These are phyloP conservation scores for Geosmithia morbida DNA, from an alignment of 2,329 filamentous ascomycete species.

Conservation along the genomic window DNA sequence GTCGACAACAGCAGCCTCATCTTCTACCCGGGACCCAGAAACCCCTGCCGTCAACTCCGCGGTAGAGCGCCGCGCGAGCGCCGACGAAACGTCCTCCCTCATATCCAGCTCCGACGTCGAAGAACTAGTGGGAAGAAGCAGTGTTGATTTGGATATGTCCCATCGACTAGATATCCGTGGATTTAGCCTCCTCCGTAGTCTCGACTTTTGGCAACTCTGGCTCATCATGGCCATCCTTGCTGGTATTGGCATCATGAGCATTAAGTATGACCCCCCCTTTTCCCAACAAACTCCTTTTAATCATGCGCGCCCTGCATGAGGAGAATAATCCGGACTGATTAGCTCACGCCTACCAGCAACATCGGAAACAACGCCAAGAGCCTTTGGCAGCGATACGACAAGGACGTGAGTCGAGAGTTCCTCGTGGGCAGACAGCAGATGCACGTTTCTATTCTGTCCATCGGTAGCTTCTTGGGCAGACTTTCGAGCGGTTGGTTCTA, in stretches of 20 bases:
- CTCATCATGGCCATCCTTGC: slow-evolving; percentile 78
- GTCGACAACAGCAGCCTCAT: slow-evolving; percentile 23
- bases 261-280: slow-evolving; percentile 54
- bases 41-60: slow-evolving; percentile 8
- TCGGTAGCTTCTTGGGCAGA: slow-evolving; percentile 74
- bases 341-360: slow-evolving; percentile 47
- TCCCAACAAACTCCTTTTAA: neutral
- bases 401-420: slow-evolving; percentile 55
- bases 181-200: slow-evolving; percentile 51
- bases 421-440: slow-evolving; percentile 73
- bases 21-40: slow-evolving; percentile 10
- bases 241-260: slow-evolving; percentile 94
- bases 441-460: slow-evolving; percentile 87
- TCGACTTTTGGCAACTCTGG: slow-evolving; percentile 89
- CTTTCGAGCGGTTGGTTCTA: slow-evolving; percentile 51
- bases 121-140: slow-evolving; percentile 38
- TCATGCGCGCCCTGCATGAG: neutral
- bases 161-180: slow-evolving; percentile 87
- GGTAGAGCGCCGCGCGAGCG: slow-evolving; percentile 21
- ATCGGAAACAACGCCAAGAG: slow-evolving; percentile 84
- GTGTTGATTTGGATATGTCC: slow-evolving; percentile 58
- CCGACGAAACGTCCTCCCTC: slow-evolving; percentile 69
- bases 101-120: slow-evolving; percentile 48
- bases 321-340: too few relatives aligned
- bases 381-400: slow-evolving; percentile 77